These are phyloP conservation scores for Neurospora sp. DNA, from an alignment of 495 filamentous ascomycete species.

Conservation along the genomic window DNA sequence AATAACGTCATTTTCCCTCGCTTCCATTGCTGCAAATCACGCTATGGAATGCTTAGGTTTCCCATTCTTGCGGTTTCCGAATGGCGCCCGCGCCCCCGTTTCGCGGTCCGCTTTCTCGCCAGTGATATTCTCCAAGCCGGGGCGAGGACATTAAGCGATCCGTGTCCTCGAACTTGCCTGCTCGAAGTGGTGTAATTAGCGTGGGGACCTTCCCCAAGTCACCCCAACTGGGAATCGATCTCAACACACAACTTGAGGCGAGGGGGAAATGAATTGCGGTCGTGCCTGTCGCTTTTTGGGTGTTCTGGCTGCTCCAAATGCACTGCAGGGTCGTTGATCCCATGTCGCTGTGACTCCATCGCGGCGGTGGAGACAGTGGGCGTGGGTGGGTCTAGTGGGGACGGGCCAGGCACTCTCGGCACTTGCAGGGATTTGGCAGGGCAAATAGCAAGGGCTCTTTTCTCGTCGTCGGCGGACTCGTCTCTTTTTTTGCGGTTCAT, in stretches of 20 bases:
- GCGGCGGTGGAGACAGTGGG: neutral
- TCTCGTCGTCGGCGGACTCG: neutral
- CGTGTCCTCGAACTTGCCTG: neutral
- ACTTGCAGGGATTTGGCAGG: neutral
- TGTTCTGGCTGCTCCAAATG: neutral
- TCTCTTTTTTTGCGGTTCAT: neutral
- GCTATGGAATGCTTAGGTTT: neutral
- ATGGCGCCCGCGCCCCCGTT: neutral
- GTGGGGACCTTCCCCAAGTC: neutral
- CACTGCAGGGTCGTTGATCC: neutral
- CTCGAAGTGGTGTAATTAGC: neutral
- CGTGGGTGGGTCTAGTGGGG: neutral
- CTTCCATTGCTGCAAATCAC: neutral
- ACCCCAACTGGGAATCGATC: neutral
- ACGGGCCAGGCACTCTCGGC: neutral
- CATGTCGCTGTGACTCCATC: neutral
- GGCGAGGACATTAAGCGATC: neutral
- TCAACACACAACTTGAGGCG: neutral
- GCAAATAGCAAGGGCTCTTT: conserved; percentile 1
- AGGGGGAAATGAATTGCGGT: neutral
- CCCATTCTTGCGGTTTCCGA: neutral
- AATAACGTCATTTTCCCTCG: neutral
- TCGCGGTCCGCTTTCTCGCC: neutral
- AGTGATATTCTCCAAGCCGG: neutral
- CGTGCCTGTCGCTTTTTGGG: neutral